Evolutionary conservation across 768 basidiomycete genomes (phyloP), one percentile per base, ranked within the genome.

Genomic region (Russula ochroleuca): DNA sequence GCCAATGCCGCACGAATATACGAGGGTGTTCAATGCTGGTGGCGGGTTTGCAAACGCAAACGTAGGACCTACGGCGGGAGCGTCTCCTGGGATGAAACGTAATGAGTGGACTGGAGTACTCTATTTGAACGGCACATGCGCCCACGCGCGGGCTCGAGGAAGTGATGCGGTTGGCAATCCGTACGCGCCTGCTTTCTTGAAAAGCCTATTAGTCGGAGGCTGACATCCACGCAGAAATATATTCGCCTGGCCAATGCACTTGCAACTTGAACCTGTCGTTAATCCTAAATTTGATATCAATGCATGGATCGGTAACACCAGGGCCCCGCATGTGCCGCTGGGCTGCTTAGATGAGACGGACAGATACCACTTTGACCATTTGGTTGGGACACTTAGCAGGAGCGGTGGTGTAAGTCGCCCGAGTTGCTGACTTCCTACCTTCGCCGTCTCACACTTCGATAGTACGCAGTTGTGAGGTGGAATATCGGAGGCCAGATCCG

Each of bases 391-490:
- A 19, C 38, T 66, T 25, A 58, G 50, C 35, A 37, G 51, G 19
- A 38, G 3, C 13, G 28, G 33, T 7, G 17, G 59, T 55, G 66
- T 67, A 60, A 14, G 66, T 43, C 28, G 15, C 17, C 0, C 40
- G 15, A 15, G 14, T 6, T 15, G 3, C 15, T 35, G 13, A 10
- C 5, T 5, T 14, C 28, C 28, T 28, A 28, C 5, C 28, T 28
- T 28, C 13, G 0, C 10, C 15, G 8, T 15, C 58, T 59, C 38
- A 59, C 19, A 8, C 13, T 31, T 51, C 31, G 13, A 11, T n/a
- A 57, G 66, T 61, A 54, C 19, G 63, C 55, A 17, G 6, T 62
- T 13, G 67, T 52, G n/a, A 4, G 28, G 33, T 51, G 4, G 35
- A n/a, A n/a, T n/a, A n/a, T n/a, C n/a, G 10, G 13, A 19, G 33